Evolutionary conservation across 2,329 filamentous ascomycete genomes (phyloP).

Genomic region (Ceratocystis ficicola): DNA sequence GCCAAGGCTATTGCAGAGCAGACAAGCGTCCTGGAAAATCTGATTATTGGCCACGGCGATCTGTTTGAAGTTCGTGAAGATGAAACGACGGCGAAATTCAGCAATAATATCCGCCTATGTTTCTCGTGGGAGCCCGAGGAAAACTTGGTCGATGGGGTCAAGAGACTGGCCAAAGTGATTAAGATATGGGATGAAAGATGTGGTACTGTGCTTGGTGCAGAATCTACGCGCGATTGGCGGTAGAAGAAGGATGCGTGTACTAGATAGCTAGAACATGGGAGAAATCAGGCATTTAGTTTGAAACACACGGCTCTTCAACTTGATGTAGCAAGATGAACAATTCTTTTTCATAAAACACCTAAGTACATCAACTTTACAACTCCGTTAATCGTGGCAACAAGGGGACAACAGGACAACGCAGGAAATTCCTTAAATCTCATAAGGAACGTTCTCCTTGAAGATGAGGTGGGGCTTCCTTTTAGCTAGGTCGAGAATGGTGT

Average conservation of each 20-base stretch:
- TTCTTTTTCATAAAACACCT: background rate
- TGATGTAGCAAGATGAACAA: no score
- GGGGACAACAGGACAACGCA: background rate
- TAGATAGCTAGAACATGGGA: background rate
- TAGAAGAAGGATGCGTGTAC: background rate
- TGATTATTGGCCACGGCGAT: slow-evolving; percentile 55
- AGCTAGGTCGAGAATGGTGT: slow-evolving; percentile 81
- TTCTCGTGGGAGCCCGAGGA: slow-evolving; percentile 61
- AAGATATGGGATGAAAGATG: slow-evolving; percentile 27
- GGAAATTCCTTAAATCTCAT: slow-evolving; percentile 34
- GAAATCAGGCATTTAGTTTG: no score
- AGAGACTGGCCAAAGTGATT: slow-evolving; percentile 44
- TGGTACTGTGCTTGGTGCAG: background rate
- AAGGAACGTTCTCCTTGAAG: slow-evolving; percentile 53
- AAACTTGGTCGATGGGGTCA: slow-evolving; percentile 53
- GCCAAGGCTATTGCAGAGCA: slow-evolving; percentile 44
- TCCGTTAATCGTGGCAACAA: background rate
- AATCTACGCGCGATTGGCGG: slow-evolving; percentile 18
- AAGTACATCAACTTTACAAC: background rate
- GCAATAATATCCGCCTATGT: slow-evolving; percentile 50
- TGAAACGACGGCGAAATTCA: slow-evolving; percentile 42
- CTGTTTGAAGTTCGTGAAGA: slow-evolving; percentile 58
- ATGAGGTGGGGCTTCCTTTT: slow-evolving; percentile 78
- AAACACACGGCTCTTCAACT: no score
- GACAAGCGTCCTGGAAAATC: slow-evolving; percentile 49